Conservation (phyloP, 2,329 filamentous ascomycete species). For the Exophiala sp. region DNA sequence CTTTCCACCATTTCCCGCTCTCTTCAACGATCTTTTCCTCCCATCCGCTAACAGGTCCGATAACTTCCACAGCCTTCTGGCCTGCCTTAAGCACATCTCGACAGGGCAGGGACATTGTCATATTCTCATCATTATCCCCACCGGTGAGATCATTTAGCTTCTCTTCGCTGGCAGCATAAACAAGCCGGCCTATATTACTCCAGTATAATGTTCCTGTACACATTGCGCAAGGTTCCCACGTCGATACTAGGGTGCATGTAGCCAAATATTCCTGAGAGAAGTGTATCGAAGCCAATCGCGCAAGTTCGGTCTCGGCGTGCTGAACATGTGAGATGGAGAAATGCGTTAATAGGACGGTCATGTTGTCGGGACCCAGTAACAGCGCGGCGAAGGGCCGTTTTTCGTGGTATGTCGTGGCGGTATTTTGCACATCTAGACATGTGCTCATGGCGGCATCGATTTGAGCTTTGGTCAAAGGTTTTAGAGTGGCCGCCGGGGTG, state of each 20-base stretch:
- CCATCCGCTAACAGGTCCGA: constrained; percentile 47
- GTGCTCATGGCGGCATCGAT: constrained; percentile 39
- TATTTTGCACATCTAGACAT: constrained; percentile 43
- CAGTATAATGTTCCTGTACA: constrained; percentile 49
- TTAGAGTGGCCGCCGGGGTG: neutral
- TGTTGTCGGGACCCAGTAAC: constrained; percentile 50
- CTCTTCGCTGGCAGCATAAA: constrained; percentile 51
- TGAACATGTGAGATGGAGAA: constrained; percentile 53
- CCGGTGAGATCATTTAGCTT: constrained; percentile 46
- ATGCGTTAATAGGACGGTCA: constrained; percentile 47
- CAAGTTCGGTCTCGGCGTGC: constrained; percentile 51
- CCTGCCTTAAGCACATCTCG: constrained; percentile 46
- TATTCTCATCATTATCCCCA: constrained; percentile 49
- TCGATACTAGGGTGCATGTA: constrained; percentile 50
- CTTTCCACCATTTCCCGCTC: constrained; percentile 46
- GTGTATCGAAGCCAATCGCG: constrained; percentile 48
- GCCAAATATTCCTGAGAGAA: constrained; percentile 49
- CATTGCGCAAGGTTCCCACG: constrained; percentile 57
- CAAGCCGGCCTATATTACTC: constrained; percentile 52
- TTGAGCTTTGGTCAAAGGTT: constrained; percentile 37
- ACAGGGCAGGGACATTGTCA: constrained; percentile 51
- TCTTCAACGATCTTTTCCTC: constrained; percentile 45
- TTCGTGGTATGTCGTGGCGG: constrained; percentile 41
- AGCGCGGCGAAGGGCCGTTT: constrained; percentile 51
- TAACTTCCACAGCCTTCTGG: constrained; percentile 50